Conservation (phyloP, 2,329 filamentous ascomycete species). For the Exophiala sp. region DNA sequence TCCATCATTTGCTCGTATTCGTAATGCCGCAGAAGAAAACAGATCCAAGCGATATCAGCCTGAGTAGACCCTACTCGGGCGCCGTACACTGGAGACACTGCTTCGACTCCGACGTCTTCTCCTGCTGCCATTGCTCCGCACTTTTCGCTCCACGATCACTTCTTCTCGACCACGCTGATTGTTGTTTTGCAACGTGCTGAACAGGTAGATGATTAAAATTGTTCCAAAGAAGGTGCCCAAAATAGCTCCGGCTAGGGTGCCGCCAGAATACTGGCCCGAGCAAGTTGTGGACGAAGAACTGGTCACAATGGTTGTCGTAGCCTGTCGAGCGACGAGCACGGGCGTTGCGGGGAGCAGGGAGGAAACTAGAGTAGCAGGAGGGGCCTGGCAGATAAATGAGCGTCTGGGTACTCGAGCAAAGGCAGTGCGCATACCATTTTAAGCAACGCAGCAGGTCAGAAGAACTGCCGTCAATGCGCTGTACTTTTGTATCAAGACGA, state of each 20-base stretch:
- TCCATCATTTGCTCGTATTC: not conserved
- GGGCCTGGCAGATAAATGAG: slow-evolving; percentile 13
- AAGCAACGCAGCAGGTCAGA: not conserved
- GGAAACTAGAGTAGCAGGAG: slow-evolving; percentile 13
- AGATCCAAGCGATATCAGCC: not conserved
- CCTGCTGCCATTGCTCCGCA: slow-evolving; percentile 15
- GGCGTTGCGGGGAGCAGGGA: slow-evolving; percentile 17
- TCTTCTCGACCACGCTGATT: slow-evolving; percentile 17
- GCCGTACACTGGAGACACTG: slow-evolving; percentile 25
- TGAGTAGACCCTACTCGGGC: slow-evolving; percentile 28
- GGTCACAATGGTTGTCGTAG: slow-evolving; percentile 22
- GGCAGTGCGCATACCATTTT: slow-evolving; percentile 17
- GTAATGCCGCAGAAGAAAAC: not conserved
- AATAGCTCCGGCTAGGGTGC: slow-evolving; percentile 28
- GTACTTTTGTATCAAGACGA: not conserved
- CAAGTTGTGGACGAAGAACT: slow-evolving; percentile 13
- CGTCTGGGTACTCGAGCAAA: not conserved
- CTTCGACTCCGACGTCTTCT: slow-evolving; percentile 24
- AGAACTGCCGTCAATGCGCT: not conserved
- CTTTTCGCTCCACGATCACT: slow-evolving; percentile 25
- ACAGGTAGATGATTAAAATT: slow-evolving; percentile 26
- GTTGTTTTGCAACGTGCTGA: slow-evolving; percentile 16
- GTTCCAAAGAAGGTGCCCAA: slow-evolving; percentile 29
- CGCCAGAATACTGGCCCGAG: slow-evolving; percentile 27
- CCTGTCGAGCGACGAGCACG: slow-evolving; percentile 21